Evolutionary conservation across 805 yeast species (phyloP), one percentile per base, ranked within the genome.

Genomic region (Maudiozyma saulgeensis): DNA sequence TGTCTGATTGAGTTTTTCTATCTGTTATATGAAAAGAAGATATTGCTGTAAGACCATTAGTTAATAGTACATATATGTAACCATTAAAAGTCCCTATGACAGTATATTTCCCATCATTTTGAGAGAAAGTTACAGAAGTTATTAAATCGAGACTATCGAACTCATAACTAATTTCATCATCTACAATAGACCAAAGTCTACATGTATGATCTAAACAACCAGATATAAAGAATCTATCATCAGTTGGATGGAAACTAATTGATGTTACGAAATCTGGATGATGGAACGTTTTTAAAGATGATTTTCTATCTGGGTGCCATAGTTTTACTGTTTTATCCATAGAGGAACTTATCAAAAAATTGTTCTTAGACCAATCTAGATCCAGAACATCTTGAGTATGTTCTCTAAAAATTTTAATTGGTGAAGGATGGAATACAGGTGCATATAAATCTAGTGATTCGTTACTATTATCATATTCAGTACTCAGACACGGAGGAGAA

Each of bases 281-380:
- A 12, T 66, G 63, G 57, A 85, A 89, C 0, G 80, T 73, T 45
- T 83, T 76, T 16, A 90, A 68, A 46, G 87, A 80, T 12, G 70
- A 73, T 2, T 67, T 68, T 45, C 90, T 73, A 41, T 85, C 87
- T 8, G 84, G 77, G 62, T 90, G 95, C 96, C 96, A 90, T 44
- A 90, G 69, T 54, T 79, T 78, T 3, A 81, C 95, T 0, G 95
- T 83, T 53, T 78, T 76, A 66, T 90, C 98, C 83, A 86, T 84
- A 1, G 95, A 84, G 3, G 91, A 81, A 0, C 93, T 75, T 0
- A 88, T 61, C 26, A 90, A 62, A 56, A 90, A 90, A 61, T 84
- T 84, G 65, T 88, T 89, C 56, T 82, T 83, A 46, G 95, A 84
- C 97, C 97, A 90, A 58, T 86, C 86, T 32, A 90, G 61, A 8